A percentile compares a stretch with the other conserved stretches of the same genome.
Conservation (phyloP, 345 rosid species). For the Trapa incisa region DNA sequence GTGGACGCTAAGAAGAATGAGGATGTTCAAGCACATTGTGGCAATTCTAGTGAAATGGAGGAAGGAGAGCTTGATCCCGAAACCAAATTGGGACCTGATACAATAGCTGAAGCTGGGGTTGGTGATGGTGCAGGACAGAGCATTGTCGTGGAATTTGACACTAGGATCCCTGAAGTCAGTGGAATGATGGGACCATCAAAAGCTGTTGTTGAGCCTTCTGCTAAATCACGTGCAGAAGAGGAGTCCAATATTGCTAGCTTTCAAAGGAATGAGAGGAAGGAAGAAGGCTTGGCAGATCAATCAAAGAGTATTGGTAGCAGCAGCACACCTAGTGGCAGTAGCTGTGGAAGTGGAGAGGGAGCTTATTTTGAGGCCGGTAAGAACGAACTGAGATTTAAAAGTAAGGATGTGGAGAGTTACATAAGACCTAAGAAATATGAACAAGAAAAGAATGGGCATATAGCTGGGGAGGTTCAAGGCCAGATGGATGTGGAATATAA, state of each 20-base stretch:
- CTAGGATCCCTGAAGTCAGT: constrained; percentile 16
- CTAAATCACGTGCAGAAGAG: constrained; percentile 9
- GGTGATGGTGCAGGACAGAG: constrained; percentile 12
- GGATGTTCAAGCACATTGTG: constrained; percentile 26
- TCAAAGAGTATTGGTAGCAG: constrained; percentile 15
- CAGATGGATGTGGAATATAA: constrained; percentile 18
- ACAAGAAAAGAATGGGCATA: constrained; percentile 20
- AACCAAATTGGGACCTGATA: constrained; percentile 11
- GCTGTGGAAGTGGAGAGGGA: constrained; percentile 12
- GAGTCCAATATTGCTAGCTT: constrained; percentile 15
- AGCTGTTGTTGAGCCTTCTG: constrained; percentile 15
- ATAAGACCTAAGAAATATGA: constrained; percentile 16
- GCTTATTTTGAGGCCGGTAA: constrained; percentile 12
- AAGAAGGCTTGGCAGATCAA: constrained; percentile 19
- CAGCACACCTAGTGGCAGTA: constrained; percentile 9
- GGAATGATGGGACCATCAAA: constrained; percentile 10
- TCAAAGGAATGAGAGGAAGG: constrained; percentile 17
- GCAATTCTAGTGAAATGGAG: constrained; percentile 85
- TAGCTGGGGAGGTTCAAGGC: constrained; percentile 19
- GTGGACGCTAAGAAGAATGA: constrained; percentile 34
- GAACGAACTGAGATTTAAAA: constrained; percentile 13
- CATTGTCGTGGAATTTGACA: constrained; percentile 10
- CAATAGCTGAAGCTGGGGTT: constrained; percentile 9
- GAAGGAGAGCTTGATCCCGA: constrained; percentile 97
- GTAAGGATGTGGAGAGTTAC: constrained; percentile 17